Percentiles rank a stretch among this genome's conserved stretches.
phyloP scores from a whole-genome alignment of 768 basidiomycete genomes.

The Trametes cubensis region DNA sequence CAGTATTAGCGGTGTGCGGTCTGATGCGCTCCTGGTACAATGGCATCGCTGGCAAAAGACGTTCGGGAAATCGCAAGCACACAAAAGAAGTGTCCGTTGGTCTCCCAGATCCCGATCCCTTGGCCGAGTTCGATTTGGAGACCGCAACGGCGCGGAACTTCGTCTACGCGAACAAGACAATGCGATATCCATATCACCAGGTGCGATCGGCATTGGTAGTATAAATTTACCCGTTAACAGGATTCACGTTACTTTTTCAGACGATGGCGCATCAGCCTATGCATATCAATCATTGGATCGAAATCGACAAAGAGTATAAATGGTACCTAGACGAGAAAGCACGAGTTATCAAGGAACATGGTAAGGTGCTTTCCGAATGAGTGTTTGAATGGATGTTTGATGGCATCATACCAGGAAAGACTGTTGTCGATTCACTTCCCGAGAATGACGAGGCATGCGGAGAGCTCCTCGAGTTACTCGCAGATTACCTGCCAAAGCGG shows the following conservation, averaged over 20 bases:
- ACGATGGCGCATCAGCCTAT: conserved; percentile 42
- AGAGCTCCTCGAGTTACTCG: conserved; percentile 36
- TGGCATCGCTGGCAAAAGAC: too few species aligned
- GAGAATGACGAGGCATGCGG: conserved; percentile 39
- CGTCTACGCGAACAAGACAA: conserved; percentile 28
- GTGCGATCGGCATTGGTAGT: neutral
- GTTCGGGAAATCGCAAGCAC: too few species aligned
- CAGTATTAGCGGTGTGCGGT: too few species aligned
- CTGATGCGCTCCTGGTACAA: too few species aligned
- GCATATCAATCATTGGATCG: conserved; percentile 43
- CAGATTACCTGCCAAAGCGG: conserved; percentile 39
- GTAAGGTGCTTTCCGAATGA: conserved; percentile 5
- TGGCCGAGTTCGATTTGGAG: conserved; percentile 21
- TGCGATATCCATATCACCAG: conserved; percentile 30
- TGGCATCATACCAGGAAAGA: conserved; percentile 14
- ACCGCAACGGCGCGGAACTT: conserved; percentile 24
- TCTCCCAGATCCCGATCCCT: conserved; percentile 26
- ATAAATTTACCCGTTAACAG: neutral
- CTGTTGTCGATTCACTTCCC: conserved; percentile 37
- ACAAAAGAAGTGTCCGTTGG: neutral
- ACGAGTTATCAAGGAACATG: conserved; percentile 35
- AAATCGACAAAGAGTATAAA: conserved; percentile 38
- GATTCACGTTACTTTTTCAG: conserved; percentile 2
- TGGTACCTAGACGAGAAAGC: conserved; percentile 39
- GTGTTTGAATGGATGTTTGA: neutral